A percentile compares a stretch with the other conserved stretches of the same genome.
Evolutionary conservation across 257 asterid genomes (phyloP).

Genomic region (Lantana camara): DNA sequence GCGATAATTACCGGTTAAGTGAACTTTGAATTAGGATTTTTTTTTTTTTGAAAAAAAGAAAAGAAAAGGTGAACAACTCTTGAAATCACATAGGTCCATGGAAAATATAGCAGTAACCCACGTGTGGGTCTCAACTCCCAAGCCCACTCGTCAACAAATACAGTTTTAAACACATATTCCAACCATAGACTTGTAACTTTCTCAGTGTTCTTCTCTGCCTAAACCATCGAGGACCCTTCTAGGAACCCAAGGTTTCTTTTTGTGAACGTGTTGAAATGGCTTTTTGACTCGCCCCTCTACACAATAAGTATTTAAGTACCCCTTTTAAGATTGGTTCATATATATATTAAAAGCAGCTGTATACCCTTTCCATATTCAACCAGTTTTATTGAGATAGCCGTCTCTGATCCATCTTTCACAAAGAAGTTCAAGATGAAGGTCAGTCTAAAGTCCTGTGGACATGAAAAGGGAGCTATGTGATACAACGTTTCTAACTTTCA

Average conservation of each 20-base stretch:
- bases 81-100: constrained; percentile 25
- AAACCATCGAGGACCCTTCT: constrained; percentile 43
- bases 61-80: constrained; percentile 29
- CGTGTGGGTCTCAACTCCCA: constrained; percentile 61
- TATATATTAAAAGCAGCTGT: constrained; percentile 4
- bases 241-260: constrained; percentile 39
- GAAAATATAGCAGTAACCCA: constrained; percentile 38
- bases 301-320: constrained; percentile 21
- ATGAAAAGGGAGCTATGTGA: constrained; percentile 8
- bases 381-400: constrained; percentile 27
- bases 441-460: constrained; percentile 37
- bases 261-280: constrained; percentile 36
- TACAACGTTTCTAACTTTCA: constrained; percentile 32
- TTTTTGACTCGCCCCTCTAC: constrained; percentile 36
- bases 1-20: constrained; percentile 23
- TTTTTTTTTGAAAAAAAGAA: constrained; percentile 2
- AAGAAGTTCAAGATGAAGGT: constrained; percentile 69
- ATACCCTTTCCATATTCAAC: constrained; percentile 26
- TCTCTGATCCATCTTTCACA: constrained; percentile 29
- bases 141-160: constrained; percentile 42
- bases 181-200: constrained; percentile 61
- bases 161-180: constrained; percentile 44
- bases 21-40: too few relatives aligned
- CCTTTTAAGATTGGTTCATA: constrained; percentile 30
- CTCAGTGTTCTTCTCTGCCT: constrained; percentile 51